Base-by-base conservation (phyloP, 1,139 yeast species). In the Protomyces inouyei region DNA sequence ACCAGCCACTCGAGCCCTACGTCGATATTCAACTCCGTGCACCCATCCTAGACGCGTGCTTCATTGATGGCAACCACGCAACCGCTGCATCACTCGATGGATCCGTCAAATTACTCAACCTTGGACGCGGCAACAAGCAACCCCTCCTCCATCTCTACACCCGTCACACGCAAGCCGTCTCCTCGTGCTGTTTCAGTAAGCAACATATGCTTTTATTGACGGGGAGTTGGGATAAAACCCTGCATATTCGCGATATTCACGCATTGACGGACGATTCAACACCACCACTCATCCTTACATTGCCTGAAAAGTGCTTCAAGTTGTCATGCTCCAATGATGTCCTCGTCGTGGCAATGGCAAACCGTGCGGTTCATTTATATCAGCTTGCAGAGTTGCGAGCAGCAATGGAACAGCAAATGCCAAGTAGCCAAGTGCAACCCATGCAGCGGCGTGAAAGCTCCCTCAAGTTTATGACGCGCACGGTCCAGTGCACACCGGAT, bases 391-490 rank as follows among this genome's bases (percentile, higher is more conserved):
- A 59, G 21, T 32, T 59, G 10, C 38, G 45, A 9, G 28, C 28
- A 6, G 63, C 63, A 25, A n/a, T 51, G 23, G 35, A 40, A 5
- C 16, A 55, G 18, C 56, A 21, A 2, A 18, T 8, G 12, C 12
- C 48, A 12, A 36, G 46, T 10, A 16, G 28, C 10, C 96, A 84
- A 70, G 74, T 79, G 35, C 75, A 86, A 57, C 79, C 79, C 61
- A 72, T 79, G 67, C 84, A 81, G 68, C 74, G 77, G 8, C 77
- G 90, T 54, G 90, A 87, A 67, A 82, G 88, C 60, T 92, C 96
- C 0, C 79, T 90, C 64, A 84, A 85, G 70, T 85, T 84, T 71
- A 95, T 88, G 73, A 84, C 89, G 1, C 78, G 85, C 57, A 83
- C 83, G 48, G 71, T 90, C 35, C 79, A 80, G 67, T 78, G 86